Conservation (phyloP, 2,329 filamentous ascomycete genomes). For the Aspergillus neotritici region DNA sequence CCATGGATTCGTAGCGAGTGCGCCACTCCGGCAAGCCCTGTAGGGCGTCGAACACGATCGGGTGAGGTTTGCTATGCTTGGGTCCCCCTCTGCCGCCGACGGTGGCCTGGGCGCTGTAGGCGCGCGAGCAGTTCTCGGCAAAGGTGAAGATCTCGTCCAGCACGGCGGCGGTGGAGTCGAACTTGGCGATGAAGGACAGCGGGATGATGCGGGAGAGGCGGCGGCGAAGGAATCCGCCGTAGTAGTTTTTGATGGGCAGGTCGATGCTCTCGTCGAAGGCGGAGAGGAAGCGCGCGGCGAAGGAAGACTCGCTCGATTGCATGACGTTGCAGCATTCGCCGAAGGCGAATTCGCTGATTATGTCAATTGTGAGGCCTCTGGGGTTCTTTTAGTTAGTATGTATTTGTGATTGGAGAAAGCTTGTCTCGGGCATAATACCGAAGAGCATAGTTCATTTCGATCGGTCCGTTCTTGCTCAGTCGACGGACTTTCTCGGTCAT, state of each 20-base stretch:
- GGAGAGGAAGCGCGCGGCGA: slow-evolving; percentile 1
- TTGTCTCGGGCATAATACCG: no score
- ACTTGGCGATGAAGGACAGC: no score
- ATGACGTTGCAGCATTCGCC: slow-evolving; percentile 3
- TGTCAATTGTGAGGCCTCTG: slow-evolving; percentile 5
- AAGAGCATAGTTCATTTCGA: slow-evolving; percentile 5
- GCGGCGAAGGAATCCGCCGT: no score
- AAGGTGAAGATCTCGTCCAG: neutral
- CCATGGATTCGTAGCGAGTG: slow-evolving; percentile 4
- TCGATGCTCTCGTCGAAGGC: slow-evolving; percentile 1
- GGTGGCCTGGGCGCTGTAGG: neutral
- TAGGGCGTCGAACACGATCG: slow-evolving; percentile 7
- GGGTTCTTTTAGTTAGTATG: no score
- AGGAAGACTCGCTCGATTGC: neutral
- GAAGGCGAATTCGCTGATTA: slow-evolving; percentile 8
- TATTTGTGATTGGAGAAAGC: no score
- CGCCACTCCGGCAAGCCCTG: neutral
- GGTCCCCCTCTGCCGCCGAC: no score
- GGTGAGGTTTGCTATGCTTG: slow-evolving; percentile 1
- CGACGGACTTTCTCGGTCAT: slow-evolving; percentile 1
- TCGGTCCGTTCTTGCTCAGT: neutral
- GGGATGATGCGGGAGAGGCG: no score
- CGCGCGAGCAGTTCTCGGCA: slow-evolving; percentile 2
- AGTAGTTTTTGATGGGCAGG: no score
- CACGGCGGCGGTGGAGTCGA: no score